Evolutionary conservation across 2,329 filamentous ascomycete genomes (phyloP).

Genomic region (Aspergillus flavus): DNA sequence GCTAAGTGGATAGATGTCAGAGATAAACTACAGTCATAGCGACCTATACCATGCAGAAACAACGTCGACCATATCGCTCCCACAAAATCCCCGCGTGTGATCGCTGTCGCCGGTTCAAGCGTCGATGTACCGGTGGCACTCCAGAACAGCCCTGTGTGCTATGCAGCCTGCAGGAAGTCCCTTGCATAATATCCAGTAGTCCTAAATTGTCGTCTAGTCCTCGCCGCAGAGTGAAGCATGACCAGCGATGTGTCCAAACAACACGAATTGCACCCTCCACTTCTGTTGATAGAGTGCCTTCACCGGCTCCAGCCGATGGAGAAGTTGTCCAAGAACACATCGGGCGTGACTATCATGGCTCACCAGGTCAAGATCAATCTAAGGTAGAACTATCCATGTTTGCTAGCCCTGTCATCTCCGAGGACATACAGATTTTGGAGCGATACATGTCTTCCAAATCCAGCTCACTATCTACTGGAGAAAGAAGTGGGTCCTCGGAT

Average conservation of each 20-base stretch:
- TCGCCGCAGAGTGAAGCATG: background rate
- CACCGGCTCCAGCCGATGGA: background rate
- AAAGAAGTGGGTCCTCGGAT: background rate
- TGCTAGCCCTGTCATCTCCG: constrained; percentile 17
- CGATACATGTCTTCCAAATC: constrained; percentile 18
- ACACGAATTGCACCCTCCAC: background rate
- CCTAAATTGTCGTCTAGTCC: background rate
- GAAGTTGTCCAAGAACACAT: constrained; percentile 8
- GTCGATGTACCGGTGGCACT: constrained; percentile 19
- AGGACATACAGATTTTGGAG: constrained; percentile 17
- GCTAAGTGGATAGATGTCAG: background rate
- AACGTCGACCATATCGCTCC: constrained; percentile 21
- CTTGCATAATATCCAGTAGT: constrained; percentile 16
- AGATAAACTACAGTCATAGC: background rate
- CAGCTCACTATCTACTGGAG: constrained; percentile 2
- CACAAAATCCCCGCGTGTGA: constrained; percentile 25
- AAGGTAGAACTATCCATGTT: constrained; percentile 14
- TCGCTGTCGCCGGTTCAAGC: constrained; percentile 24
- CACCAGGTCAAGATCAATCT: constrained; percentile 7
- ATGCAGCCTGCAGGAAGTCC: constrained; percentile 19
- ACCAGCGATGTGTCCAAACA: background rate
- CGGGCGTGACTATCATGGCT: constrained; percentile 12
- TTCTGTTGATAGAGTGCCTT: background rate
- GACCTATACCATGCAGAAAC: background rate
- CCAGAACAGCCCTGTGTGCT: constrained; percentile 21